Evolutionary conservation across 306 rosid genomes (phyloP).

Genomic region (Cyclanthera cordifolia): DNA sequence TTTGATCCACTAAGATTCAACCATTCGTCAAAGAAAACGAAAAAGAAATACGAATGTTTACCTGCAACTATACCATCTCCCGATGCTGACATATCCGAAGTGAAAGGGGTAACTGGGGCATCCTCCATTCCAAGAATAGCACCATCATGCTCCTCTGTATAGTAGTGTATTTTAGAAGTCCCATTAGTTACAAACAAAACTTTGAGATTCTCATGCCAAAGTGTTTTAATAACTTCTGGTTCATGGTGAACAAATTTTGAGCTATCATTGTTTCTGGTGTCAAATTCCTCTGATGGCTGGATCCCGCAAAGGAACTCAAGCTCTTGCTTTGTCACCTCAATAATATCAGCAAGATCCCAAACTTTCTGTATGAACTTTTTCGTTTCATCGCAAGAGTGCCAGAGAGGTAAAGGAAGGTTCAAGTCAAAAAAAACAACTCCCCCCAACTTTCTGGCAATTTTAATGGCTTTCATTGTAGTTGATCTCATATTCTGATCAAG

Average conservation of each 20-base stretch:
- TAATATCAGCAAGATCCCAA: constrained; percentile 78
- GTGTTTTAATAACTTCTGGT: constrained; percentile 46
- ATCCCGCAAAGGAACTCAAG: constrained; percentile 82
- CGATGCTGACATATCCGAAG: constrained; percentile 77
- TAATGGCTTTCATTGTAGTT: constrained; percentile 71
- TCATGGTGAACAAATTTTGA: constrained; percentile 72
- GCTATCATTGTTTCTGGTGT: constrained; percentile 60
- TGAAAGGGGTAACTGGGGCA: constrained; percentile 66
- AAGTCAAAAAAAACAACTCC: constrained; percentile 74
- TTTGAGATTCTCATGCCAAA: constrained; percentile 85
- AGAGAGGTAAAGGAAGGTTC: constrained; percentile 81
- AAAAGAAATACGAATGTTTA: constrained; percentile 11
- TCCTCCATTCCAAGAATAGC: constrained; percentile 80
- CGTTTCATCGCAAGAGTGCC: constrained; percentile 78
- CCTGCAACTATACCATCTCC: constrained; percentile 97
- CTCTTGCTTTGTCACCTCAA: constrained; percentile 95
- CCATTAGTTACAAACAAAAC: constrained; percentile 93
- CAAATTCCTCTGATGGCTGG: constrained; percentile 69
- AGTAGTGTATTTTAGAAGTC: constrained; percentile 89
- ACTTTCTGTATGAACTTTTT: constrained; percentile 50
- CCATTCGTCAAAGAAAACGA: not conserved
- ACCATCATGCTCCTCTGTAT: constrained; percentile 64
- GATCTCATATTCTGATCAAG: constrained; percentile 81
- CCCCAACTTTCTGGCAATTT: constrained; percentile 58
- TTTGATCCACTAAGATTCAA: not conserved